A percentile compares a stretch with the other conserved stretches of the same genome.
Evolutionary conservation across 2,329 filamentous ascomycete genomes (phyloP).

Genomic region (Aspergillus fumigatus): DNA sequence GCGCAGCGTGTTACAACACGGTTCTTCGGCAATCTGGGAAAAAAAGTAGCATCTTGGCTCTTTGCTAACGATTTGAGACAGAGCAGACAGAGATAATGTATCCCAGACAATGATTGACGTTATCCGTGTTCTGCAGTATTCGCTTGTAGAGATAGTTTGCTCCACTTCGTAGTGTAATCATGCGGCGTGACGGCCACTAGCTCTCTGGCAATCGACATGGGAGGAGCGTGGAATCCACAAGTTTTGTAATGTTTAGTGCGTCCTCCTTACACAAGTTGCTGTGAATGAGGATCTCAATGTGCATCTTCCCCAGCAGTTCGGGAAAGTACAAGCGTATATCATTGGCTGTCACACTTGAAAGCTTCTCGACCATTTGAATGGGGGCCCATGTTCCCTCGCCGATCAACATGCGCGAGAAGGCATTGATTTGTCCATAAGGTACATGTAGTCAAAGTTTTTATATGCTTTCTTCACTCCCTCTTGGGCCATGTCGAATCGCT

Average conservation of each 20-base stretch:
- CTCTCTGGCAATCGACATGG: conserved; percentile 69
- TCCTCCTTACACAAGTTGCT: conserved; percentile 95
- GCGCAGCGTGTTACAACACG: conserved; percentile 86
- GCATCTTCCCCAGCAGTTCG: conserved; percentile 74
- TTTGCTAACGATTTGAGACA: conserved; percentile 62
- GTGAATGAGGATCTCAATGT: conserved; percentile 82
- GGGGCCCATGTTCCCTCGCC: conserved; percentile 77
- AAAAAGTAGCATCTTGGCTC: conserved; percentile 79
- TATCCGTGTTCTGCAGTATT: conserved; percentile 75
- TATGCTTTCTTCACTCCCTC: conserved; percentile 73
- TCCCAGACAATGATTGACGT: conserved; percentile 83
- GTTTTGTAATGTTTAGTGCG: conserved; percentile 75
- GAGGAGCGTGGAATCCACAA: conserved; percentile 70
- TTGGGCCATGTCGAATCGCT: conserved; percentile 84
- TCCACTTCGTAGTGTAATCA: conserved; percentile 70
- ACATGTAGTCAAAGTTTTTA: conserved; percentile 81
- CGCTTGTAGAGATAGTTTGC: conserved; percentile 81
- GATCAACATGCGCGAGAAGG: conserved; percentile 69
- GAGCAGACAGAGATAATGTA: conserved; percentile 69
- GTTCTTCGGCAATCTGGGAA: conserved; percentile 87
- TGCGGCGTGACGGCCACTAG: conserved; percentile 76
- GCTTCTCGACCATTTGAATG: conserved; percentile 61
- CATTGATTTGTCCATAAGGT: conserved; percentile 86
- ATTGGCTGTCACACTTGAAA: conserved; percentile 42
- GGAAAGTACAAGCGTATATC: conserved; percentile 74